phyloP scores from a whole-genome alignment of 2,329 filamentous ascomycete species.

The Pseudocercospora macadamiae region DNA sequence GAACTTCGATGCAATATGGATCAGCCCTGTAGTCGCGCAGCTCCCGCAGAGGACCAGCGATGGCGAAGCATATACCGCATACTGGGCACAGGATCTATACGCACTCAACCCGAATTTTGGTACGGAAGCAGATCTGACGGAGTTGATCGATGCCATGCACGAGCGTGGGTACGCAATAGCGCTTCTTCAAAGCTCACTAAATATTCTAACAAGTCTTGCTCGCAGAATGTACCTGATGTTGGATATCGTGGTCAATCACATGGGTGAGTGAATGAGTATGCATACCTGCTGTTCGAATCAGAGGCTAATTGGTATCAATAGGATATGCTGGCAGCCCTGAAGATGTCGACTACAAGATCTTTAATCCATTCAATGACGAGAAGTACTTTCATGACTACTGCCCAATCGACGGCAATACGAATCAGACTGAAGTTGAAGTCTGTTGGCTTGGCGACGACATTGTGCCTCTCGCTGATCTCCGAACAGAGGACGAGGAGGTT shows the following conservation, averaged over 20 bases:
- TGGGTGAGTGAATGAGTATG: conserved; percentile 19
- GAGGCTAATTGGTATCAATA: conserved; percentile 1
- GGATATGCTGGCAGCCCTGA: conserved; percentile 51
- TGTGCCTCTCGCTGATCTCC: conserved; percentile 52
- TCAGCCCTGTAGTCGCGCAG: conserved; percentile 51
- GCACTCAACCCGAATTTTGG: conserved; percentile 63
- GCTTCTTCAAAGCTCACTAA: neutral
- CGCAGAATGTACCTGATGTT: conserved; percentile 63
- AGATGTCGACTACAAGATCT: conserved; percentile 57
- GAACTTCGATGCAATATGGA: conserved; percentile 53
- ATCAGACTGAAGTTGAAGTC: conserved; percentile 45
- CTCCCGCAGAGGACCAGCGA: conserved; percentile 45
- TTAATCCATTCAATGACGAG: conserved; percentile 58
- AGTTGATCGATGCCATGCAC: conserved; percentile 60
- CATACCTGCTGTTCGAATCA: neutral
- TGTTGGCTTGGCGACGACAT: conserved; percentile 57
- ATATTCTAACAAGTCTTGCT: neutral
- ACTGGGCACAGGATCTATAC: conserved; percentile 56
- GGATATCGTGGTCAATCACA: conserved; percentile 62
- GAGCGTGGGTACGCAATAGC: conserved; percentile 39
- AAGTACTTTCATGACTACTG: conserved; percentile 66
- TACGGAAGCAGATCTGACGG: conserved; percentile 60
- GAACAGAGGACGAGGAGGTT: conserved; percentile 48
- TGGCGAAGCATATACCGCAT: conserved; percentile 53
- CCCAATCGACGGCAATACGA: conserved; percentile 53